Evolutionary conservation across 495 filamentous ascomycete species (phyloP).

Genomic region (Pyronema domesticum): DNA sequence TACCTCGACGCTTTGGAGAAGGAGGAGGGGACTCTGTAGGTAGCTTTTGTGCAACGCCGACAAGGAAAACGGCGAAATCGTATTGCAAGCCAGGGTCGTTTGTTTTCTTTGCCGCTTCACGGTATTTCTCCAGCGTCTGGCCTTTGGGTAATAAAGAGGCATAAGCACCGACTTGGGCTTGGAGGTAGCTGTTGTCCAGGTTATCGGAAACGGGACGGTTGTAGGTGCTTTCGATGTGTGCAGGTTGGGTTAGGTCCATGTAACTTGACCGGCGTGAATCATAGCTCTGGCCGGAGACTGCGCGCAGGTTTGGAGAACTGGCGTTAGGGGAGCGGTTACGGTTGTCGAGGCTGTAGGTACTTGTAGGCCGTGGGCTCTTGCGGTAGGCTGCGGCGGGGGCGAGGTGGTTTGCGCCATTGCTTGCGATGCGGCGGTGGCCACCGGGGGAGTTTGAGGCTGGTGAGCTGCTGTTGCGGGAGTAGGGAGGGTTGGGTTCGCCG

Average conservation of each 20-base stretch:
- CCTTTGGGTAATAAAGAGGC: slow-evolving; percentile 75
- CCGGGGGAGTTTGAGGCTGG: slow-evolving; percentile 12
- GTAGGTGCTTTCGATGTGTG: slow-evolving; percentile 63
- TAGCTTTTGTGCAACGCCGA: slow-evolving; percentile 59
- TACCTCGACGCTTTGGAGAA: slow-evolving; percentile 26
- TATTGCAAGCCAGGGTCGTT: slow-evolving; percentile 77
- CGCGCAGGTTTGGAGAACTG: slow-evolving; percentile 9
- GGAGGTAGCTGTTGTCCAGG: slow-evolving; percentile 54
- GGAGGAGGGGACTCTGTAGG: slow-evolving; percentile 29
- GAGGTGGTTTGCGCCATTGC: background rate
- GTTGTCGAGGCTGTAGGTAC: slow-evolving; percentile 17
- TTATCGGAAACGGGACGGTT: slow-evolving; percentile 52
- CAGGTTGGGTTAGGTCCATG: slow-evolving; percentile 69
- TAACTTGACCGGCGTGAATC: slow-evolving; percentile 66
- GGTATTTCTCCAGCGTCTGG: slow-evolving; percentile 93
- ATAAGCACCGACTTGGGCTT: slow-evolving; percentile 62
- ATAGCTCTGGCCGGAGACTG: slow-evolving; percentile 41
- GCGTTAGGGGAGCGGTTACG: slow-evolving; percentile 12
- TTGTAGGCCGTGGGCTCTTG: slow-evolving; percentile 15
- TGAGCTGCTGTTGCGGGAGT: slow-evolving; percentile 15
- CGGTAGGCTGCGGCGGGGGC: slow-evolving; percentile 5
- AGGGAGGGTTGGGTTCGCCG: slow-evolving; percentile 7
- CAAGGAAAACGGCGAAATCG: slow-evolving; percentile 86
- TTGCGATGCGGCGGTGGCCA: background rate
- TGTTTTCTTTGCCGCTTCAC: slow-evolving; percentile 89